A percentile compares a stretch with the other conserved stretches of the same genome.
Evolutionary conservation across 257 asterid genomes (phyloP).

Genomic region (Solanum lycopersicoides): DNA sequence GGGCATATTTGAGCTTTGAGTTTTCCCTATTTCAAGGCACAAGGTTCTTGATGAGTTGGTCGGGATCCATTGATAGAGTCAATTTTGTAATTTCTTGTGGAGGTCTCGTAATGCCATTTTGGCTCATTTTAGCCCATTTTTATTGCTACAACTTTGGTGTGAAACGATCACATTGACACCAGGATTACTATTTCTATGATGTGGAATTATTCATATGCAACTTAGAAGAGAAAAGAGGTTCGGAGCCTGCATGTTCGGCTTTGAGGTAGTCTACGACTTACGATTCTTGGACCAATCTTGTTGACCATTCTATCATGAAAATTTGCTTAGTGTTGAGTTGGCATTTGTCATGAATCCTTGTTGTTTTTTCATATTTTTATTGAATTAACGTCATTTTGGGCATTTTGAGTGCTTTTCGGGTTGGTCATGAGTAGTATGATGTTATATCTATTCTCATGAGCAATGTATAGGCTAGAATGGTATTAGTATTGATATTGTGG

Average conservation of each 20-base stretch:
- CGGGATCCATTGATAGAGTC: too few relatives aligned
- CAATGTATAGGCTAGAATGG: not conserved
- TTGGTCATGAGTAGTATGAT: not conserved
- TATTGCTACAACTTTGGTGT: not conserved
- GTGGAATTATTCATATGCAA: not conserved
- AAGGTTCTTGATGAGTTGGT: too few relatives aligned
- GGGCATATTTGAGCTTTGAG: too few relatives aligned
- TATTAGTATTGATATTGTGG: too few relatives aligned
- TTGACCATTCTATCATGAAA: not conserved
- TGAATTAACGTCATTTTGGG: not conserved
- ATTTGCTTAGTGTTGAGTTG: not conserved
- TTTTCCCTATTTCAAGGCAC: too few relatives aligned
- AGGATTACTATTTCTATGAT: too few relatives aligned
- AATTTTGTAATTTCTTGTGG: not conserved
- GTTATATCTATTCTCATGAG: not conserved
- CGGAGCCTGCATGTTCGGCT: not conserved
- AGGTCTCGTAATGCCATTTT: not conserved
- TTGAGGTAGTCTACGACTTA: not conserved
- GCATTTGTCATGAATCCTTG: not conserved
- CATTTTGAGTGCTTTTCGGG: not conserved
- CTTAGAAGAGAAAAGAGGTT: not conserved
- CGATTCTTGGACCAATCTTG: not conserved
- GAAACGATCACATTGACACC: not conserved
- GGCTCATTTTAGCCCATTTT: too few relatives aligned
- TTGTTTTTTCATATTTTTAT: not conserved